Conservation (phyloP, 371 early-diverging fungal genomes). For the Smittium culicis region DNA sequence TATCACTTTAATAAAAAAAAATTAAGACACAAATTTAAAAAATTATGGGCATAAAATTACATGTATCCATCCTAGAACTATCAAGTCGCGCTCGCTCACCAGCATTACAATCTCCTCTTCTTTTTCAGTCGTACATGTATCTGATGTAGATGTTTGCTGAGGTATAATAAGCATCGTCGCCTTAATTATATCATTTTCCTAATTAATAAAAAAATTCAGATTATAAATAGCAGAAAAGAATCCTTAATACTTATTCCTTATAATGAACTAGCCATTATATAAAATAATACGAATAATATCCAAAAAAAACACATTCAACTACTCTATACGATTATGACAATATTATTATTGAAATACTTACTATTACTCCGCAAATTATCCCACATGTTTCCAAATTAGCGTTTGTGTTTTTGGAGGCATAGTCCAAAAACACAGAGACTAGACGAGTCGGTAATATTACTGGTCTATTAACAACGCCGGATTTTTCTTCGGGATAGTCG, state of each 20-base stretch:
- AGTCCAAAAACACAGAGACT: conserved; percentile 47
- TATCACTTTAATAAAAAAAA: background rate
- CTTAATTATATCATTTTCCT: conserved; percentile 4
- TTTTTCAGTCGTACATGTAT: conserved; percentile 72
- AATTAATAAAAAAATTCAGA: conserved; percentile 25
- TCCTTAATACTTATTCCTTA: no score
- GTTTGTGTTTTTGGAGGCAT: conserved; percentile 59
- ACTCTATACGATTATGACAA: no score
- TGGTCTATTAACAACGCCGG: conserved; percentile 30
- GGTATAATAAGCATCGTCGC: conserved; percentile 70
- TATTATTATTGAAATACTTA: conserved; percentile 19
- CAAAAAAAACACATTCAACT: no score
- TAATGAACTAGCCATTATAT: no score
- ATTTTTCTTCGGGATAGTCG: conserved; percentile 14
- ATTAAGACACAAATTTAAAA: conserved; percentile 11
- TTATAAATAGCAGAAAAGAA: no score
- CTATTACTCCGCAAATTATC: conserved; percentile 62
- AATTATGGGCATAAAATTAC: conserved; percentile 28
- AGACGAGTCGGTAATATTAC: conserved; percentile 49
- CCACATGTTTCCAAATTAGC: conserved; percentile 84
- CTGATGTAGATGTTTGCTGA: conserved; percentile 73
- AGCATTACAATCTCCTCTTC: conserved; percentile 75
- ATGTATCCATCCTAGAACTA: conserved; percentile 87
- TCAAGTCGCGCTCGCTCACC: conserved; percentile 54
- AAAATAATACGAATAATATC: no score